These are phyloP conservation scores for Aureobasidium sp. DNA, from an alignment of 2,329 filamentous ascomycete species.

Conservation along the genomic window DNA sequence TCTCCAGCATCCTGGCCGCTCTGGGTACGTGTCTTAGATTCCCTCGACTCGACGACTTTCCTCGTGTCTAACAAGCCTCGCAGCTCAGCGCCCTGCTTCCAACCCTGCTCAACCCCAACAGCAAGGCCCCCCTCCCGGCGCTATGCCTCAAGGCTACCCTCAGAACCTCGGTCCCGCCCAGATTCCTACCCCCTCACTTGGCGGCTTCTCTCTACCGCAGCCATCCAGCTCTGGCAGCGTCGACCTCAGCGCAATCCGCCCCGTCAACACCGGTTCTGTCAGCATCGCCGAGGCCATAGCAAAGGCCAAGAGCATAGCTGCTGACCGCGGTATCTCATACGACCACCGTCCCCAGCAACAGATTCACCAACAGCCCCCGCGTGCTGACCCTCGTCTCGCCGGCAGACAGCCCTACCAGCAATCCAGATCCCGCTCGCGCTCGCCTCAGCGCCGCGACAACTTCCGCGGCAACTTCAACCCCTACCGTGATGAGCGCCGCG, in stretches of 20 bases:
- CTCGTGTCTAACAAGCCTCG: slow-evolving; percentile 4
- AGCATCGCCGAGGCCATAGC: slow-evolving; percentile 79
- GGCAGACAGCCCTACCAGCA: slow-evolving; percentile 47
- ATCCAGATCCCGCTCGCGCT: slow-evolving; percentile 62
- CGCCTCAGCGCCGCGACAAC: slow-evolving; percentile 58
- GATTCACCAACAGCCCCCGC: slow-evolving; percentile 21
- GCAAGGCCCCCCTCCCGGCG: slow-evolving; percentile 26
- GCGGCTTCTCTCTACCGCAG: slow-evolving; percentile 49
- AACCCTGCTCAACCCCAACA: slow-evolving; percentile 26
- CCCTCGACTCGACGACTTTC: not conserved
- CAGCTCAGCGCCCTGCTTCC: slow-evolving; percentile 41
- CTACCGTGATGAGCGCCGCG: slow-evolving; percentile 77
- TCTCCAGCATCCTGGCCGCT: slow-evolving; percentile 44
- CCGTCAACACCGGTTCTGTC: slow-evolving; percentile 70
- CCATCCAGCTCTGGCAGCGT: slow-evolving; percentile 67
- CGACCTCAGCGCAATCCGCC: slow-evolving; percentile 72
- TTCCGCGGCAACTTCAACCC: slow-evolving; percentile 71
- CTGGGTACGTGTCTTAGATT: slow-evolving; percentile 30
- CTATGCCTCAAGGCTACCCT: slow-evolving; percentile 38
- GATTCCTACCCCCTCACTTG: slow-evolving; percentile 31
- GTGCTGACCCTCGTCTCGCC: slow-evolving; percentile 40
- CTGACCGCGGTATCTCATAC: slow-evolving; percentile 60
- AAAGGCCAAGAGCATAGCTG: slow-evolving; percentile 72
- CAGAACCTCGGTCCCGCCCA: slow-evolving; percentile 19
- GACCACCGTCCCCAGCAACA: slow-evolving; percentile 20